Evolutionary conservation across 78 protist species (phyloP), one percentile per base, ranked within the genome.

Genomic region (Speleostelium caveatum): DNA sequence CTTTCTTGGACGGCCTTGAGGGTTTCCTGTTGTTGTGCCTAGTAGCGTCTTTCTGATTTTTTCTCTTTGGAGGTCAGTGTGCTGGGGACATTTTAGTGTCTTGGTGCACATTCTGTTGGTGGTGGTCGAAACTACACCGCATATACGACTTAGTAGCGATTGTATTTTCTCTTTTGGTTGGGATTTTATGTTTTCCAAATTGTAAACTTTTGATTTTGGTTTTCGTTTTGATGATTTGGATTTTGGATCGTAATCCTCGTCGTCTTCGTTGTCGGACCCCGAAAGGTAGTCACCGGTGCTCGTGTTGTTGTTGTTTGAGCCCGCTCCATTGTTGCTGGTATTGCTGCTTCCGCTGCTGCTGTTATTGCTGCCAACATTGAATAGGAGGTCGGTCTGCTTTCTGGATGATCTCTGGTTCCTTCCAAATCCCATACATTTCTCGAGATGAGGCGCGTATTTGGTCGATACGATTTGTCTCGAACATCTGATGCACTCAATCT

Each of bases 401-500:
- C 91, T 83, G 26, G 91, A 28, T 41, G 30, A 30, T 69, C 91
- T 69, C 1, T 77, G 32, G 4, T 6, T 58, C 60, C 75, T 87
- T 49, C 95, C 56, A 45, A 76, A 67, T 26, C 33, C 77, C 95
- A 92, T 92, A 78, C 95, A 92, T 39, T 92, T 92, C 41, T 92
- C 95, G 16, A 92, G 35, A 73, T 92, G 95, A 38, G 95, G 91
- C 17, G 95, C 95, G 65, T 71, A 92, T 36, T 92, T 39, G 24
- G 83, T 42, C 32, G 76, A 72, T n/a, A 24, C 67, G 3, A 92
- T 86, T 53, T 38, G 16, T 3, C 86, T n/a, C n/a, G 61, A 76
- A 65, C 95, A 92, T 66, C 61, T 73, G 0, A 80, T 38, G 56
- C 94, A 90, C 26, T 78, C 86, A 67, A 90, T 65, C 55, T 90